Percentiles rank a stretch among this genome's conserved stretches.
These are phyloP conservation scores for Silene vulgaris DNA, from an alignment of 179 eudicot genomes.

Conservation along the genomic window DNA sequence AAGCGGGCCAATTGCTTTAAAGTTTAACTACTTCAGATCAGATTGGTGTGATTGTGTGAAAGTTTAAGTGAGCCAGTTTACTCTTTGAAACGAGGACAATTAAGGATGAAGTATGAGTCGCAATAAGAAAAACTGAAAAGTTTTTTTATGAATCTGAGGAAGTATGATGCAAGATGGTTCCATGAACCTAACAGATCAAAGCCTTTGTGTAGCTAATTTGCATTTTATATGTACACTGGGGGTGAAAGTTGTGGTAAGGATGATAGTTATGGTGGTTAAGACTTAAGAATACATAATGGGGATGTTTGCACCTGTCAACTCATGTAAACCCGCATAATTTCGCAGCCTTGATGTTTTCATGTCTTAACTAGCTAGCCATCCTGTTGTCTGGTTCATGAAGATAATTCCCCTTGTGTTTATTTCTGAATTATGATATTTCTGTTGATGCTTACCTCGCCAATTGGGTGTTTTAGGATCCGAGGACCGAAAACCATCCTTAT, in stretches of 20 bases:
- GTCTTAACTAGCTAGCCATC: not conserved
- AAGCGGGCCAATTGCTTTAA: not conserved
- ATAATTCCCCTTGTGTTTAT: not conserved
- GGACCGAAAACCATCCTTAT: slow-evolving; percentile 38
- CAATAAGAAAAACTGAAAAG: not conserved
- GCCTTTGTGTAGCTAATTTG: not conserved
- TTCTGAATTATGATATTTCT: not conserved
- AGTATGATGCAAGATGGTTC: not conserved
- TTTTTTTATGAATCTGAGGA: not conserved
- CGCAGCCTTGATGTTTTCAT: not conserved
- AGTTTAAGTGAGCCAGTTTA: not conserved
- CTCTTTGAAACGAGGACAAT: not conserved
- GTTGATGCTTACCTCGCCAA: not conserved
- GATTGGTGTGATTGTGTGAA: not conserved
- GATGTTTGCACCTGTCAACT: not conserved
- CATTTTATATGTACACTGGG: not conserved
- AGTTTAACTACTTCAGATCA: too few relatives aligned
- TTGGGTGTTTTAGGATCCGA: slow-evolving; percentile 30
- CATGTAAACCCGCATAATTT: not conserved
- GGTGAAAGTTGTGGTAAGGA: not conserved
- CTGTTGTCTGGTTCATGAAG: not conserved
- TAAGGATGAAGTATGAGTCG: not conserved
- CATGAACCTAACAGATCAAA: not conserved
- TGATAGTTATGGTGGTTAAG: not conserved
- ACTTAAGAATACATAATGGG: not conserved